Base-by-base conservation (phyloP, 495 filamentous ascomycete species). In the Rostrohypoxylon terebratum region DNA sequence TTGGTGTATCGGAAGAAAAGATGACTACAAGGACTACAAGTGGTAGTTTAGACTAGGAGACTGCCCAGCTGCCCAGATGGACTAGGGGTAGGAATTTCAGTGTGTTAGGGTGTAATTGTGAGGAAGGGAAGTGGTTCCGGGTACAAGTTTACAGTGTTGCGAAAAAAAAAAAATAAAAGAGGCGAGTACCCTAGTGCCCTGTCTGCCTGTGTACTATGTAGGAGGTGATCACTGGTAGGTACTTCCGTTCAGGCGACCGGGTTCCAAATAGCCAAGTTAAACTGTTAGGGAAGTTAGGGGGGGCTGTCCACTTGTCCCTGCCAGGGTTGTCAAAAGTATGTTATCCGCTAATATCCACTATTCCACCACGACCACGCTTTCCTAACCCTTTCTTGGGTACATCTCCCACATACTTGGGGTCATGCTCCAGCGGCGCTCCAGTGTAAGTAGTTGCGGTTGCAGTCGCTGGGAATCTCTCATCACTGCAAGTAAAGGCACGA, bases 1-100 rank as follows among this genome's bases (percentile, higher is more conserved):
- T 69, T 74, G 71, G 71, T 73, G 65, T 74, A 69, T 66, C 66
- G 61, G 66, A 66, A 50, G 60, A 74, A 73, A 74, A 68, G 66
- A 74, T 66, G 66, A 68, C 59, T 68, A 71, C 50, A 55, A n/a
- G n/a, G n/a, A n/a, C n/a, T n/a, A n/a, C n/a, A n/a, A n/a, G 53
- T n/a, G 58, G 63, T n/a, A 63, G 63, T 23, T 36, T 71, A 42
- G 18, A 45, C 47, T 57, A 48, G n/a, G 20, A 45, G 42, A 45
- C 42, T 45, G 18, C 28, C 28, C 28, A 28, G 28, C 42, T 45
- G 18, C 28, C 28, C 28, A 28, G 28, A 28, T 28, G 28, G 28
- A 28, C 28, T 28, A 16, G 63, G 55, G 71, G 60, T 51, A 74
- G 13, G 66, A 70, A 66, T 58, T 67, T 74, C 58, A 69, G 48